A percentile compares a stretch with the other conserved stretches of the same genome.
Evolutionary conservation across 371 early-diverging fungal species (phyloP).

Genomic region (Actinomortierella wolfii): DNA sequence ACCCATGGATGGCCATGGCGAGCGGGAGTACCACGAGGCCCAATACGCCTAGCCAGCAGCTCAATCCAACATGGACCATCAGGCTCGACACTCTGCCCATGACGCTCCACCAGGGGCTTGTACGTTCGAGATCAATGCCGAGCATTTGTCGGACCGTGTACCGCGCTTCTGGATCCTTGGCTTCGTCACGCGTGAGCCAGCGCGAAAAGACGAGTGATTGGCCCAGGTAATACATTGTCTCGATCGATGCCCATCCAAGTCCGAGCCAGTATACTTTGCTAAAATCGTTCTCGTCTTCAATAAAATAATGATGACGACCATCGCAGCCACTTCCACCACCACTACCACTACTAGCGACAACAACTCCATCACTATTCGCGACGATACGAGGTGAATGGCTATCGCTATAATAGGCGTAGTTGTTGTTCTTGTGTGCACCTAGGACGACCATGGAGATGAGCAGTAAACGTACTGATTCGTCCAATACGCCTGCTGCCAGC

Average conservation of each 20-base stretch:
- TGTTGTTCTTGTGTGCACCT: no score
- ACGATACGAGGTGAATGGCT: neutral
- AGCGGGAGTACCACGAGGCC: conserved; percentile 18
- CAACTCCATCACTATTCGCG: conserved; percentile 32
- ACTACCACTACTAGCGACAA: conserved; percentile 20
- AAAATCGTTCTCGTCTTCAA: conserved; percentile 15
- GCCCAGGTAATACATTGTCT: conserved; percentile 38
- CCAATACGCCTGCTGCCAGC: no score
- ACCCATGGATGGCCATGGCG: conserved; percentile 26
- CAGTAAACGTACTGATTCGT: no score
- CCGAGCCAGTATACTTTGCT: conserved; percentile 38
- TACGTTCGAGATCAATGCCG: conserved; percentile 22
- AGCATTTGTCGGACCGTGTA: conserved; percentile 27
- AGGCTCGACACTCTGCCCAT: conserved; percentile 46
- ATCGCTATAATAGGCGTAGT: no score
- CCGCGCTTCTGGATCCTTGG: conserved; percentile 8
- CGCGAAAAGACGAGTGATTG: conserved; percentile 26
- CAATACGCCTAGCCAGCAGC: conserved; percentile 34
- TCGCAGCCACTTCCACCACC: conserved; percentile 16
- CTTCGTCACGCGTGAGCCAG: conserved; percentile 17
- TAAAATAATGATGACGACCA: conserved; percentile 1
- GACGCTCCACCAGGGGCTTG: conserved; percentile 45
- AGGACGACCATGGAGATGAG: no score
- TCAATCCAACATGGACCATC: conserved; percentile 47
- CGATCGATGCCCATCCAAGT: conserved; percentile 42